These are phyloP conservation scores for Marasmius tenuissimus DNA, from an alignment of 1,284 basidiomycete species.

Conservation along the genomic window DNA sequence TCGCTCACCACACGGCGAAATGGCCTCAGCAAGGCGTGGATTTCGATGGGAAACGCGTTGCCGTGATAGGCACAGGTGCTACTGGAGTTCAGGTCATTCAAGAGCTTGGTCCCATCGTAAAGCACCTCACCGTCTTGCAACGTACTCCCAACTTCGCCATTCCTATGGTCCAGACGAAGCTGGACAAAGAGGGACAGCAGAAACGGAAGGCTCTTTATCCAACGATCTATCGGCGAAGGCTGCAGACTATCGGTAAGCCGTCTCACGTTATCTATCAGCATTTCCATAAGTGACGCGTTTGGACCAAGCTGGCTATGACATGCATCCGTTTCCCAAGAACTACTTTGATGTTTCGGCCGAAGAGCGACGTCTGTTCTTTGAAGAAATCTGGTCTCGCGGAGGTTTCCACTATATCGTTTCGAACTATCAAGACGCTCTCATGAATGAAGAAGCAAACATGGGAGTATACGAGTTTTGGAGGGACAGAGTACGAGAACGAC, in stretches of 20 bases:
- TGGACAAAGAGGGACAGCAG: constrained; percentile 14
- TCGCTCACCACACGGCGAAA: constrained; percentile 20
- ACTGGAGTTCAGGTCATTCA: constrained; percentile 28
- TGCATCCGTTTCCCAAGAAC: constrained; percentile 9
- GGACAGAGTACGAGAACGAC: constrained; percentile 19
- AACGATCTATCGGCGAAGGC: constrained; percentile 16
- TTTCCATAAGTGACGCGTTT: background rate
- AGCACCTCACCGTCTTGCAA: constrained; percentile 27
- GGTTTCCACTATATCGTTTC: constrained; percentile 21
- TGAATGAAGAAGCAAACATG: constrained; percentile 18
- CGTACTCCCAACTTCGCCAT: constrained; percentile 25
- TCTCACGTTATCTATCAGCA: background rate
- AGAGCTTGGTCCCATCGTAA: constrained; percentile 16
- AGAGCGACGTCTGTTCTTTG: constrained; percentile 19
- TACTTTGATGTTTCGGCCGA: constrained; percentile 18
- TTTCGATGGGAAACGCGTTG: constrained; percentile 21
- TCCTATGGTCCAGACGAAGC: constrained; percentile 20
- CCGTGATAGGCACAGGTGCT: constrained; percentile 27
- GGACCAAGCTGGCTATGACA: constrained; percentile 14
- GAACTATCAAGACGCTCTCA: constrained; percentile 17
- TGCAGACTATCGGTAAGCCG: constrained; percentile 19
- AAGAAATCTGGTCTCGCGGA: constrained; percentile 22
- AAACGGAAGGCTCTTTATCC: constrained; percentile 21
- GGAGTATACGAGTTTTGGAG: constrained; percentile 25
- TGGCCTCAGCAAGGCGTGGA: constrained; percentile 24